Base-by-base conservation (phyloP, 768 basidiomycete genomes). In the Russula sp. region DNA sequence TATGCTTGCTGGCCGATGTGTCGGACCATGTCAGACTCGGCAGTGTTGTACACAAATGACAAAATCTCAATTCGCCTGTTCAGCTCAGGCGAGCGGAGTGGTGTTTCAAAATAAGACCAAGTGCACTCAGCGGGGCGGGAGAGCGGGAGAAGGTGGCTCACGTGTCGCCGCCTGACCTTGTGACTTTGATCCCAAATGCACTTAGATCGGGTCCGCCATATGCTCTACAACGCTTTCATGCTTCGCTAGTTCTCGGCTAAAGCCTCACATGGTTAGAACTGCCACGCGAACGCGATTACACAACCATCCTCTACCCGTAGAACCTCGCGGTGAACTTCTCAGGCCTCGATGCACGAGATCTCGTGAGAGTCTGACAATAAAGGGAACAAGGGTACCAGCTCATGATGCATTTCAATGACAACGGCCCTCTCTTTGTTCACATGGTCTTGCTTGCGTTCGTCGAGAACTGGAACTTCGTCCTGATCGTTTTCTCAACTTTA, bases 181-280 rank as follows among this genome's bases (percentile, higher is more conserved):
- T 41, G 38, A 54, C 48, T 47, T 49, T 41, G 48, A 35, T 51
- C 47, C 14, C 35, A n/a, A 42, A 29, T 25, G 25, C 20, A 20
- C 39, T 20, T 18, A 8, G 45, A 13, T 45, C 10, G 41, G 38
- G 39, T 54, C 11, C 7, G 7, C 36, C 10, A 14, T 22, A n/a
- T 20, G n/a, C n/a, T 35, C n/a, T 35, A 25, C 46, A 48, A 50
- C n/a, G 18, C 55, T 42, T 56, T 56, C 60, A 32, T 14, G n/a
- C 57, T 38, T 58, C 43, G 25, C 43, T 35, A 32, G 42, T 53
- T 58, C 56, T 58, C 45, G 57, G 50, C 45, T 52, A 35, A 56
- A 48, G 55, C 56, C 49, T 57, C 56, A 34, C 29, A 22, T 14
- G 43, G 56, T 34, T 29, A 36, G 45, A 61, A 36, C 14, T 29